These are phyloP conservation scores for Cryptococcus amylolentus DNA, from an alignment of 1,284 basidiomycete species.

Conservation along the genomic window DNA sequence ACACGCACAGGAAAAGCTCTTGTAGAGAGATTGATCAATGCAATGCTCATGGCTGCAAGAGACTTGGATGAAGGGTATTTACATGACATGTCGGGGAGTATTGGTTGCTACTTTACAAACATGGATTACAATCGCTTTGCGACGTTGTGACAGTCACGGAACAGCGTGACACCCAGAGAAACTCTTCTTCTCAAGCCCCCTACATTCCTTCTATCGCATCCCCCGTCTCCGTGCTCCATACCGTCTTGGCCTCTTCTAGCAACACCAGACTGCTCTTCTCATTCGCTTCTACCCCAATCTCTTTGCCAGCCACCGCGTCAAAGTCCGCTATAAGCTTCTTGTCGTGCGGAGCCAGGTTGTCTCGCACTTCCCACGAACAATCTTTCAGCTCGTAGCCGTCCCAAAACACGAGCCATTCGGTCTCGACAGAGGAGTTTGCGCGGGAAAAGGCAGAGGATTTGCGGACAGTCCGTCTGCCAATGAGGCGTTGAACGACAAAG, in stretches of 20 bases:
- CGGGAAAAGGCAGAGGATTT: neutral
- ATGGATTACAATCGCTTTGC: too few relatives aligned
- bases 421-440: neutral
- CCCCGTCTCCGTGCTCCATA: neutral
- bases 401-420: neutral
- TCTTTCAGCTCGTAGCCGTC: neutral
- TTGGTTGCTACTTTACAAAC: too few relatives aligned
- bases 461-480: neutral
- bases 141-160: too few relatives aligned
- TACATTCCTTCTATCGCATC: neutral
- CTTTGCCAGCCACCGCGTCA: neutral
- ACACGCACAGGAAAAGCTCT: too few relatives aligned
- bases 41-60: too few relatives aligned
- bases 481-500: neutral
- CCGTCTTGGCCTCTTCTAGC: neutral
- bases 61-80: too few relatives aligned
- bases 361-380: neutral
- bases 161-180: too few relatives aligned
- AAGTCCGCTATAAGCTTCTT: neutral
- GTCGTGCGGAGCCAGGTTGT: neutral
- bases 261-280: neutral
- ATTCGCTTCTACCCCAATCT: neutral
- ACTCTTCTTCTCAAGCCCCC: neutral
- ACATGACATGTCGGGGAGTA: too few relatives aligned
- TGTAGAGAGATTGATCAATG: too few relatives aligned